phyloP scores from a whole-genome alignment of 2,329 filamentous ascomycete species.

The Pseudogymnoascus sp. region DNA sequence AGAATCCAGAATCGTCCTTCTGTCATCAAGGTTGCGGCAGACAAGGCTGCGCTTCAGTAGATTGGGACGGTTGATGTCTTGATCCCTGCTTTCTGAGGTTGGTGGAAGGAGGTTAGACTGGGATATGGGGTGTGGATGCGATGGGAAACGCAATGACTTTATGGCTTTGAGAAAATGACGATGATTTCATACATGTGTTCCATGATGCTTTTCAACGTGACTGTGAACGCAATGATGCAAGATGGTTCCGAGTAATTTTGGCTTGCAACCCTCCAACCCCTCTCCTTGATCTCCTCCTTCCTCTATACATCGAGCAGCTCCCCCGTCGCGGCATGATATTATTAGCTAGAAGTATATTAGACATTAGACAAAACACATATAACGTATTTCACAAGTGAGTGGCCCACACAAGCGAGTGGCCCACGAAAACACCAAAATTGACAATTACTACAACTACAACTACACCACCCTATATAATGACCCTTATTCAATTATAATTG shows the following conservation, averaged over 20 bases:
- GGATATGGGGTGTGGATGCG: neutral
- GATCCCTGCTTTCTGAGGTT: neutral
- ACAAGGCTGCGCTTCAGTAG: neutral
- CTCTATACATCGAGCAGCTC: neutral
- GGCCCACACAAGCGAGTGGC: too few species aligned
- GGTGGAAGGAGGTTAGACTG: neutral
- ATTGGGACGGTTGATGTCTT: neutral
- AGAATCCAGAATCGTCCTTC: neutral
- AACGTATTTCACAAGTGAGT: neutral
- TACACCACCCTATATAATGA: too few species aligned
- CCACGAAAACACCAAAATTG: too few species aligned
- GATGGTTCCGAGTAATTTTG: neutral
- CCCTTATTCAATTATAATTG: too few species aligned
- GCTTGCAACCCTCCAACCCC: neutral
- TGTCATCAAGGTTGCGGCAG: neutral
- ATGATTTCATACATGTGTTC: neutral
- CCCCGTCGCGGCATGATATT: neutral
- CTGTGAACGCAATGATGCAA: neutral
- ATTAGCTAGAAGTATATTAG: neutral
- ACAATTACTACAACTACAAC: too few species aligned
- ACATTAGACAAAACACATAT: neutral
- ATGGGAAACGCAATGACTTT: neutral
- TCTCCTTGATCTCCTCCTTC: neutral
- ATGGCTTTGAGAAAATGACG: neutral
- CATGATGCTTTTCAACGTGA: neutral